phyloP scores from a whole-genome alignment of 495 filamentous ascomycete species.

The Podospora pseudocomata region DNA sequence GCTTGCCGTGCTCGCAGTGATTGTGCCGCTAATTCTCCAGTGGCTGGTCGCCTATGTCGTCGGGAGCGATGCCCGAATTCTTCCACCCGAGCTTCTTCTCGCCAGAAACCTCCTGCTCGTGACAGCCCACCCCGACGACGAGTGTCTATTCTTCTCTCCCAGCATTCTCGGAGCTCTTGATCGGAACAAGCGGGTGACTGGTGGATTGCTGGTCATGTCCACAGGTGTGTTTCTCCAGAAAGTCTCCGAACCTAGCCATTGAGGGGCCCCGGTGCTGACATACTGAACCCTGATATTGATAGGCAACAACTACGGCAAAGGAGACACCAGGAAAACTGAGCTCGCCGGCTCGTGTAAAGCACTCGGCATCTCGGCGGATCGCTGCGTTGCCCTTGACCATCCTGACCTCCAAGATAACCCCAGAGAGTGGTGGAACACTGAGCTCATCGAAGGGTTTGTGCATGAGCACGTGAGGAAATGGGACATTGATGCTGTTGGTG shows the following conservation, averaged over 20 bases:
- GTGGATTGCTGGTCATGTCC: constrained; percentile 40
- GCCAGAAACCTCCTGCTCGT: constrained; percentile 40
- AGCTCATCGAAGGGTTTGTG: constrained; percentile 31
- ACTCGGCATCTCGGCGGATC: constrained; percentile 32
- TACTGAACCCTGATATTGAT: not conserved
- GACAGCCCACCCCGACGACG: constrained; percentile 44
- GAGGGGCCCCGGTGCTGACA: not conserved
- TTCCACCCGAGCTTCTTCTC: constrained; percentile 35
- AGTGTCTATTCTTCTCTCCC: constrained; percentile 43
- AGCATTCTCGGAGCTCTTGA: constrained; percentile 40
- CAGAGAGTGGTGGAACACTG: constrained; percentile 41
- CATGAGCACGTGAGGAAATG: constrained; percentile 36
- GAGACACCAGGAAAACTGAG: constrained; percentile 33
- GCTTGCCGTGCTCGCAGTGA: constrained; percentile 23
- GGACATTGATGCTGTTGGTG: constrained; percentile 38
- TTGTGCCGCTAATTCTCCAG: constrained; percentile 37
- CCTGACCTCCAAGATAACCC: constrained; percentile 41
- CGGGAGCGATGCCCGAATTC: constrained; percentile 35
- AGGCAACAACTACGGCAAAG: constrained; percentile 45
- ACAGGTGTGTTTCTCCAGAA: constrained; percentile 27
- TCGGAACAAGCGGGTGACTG: constrained; percentile 29
- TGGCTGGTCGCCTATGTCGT: constrained; percentile 39
- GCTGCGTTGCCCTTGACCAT: constrained; percentile 37
- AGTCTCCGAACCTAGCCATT: not conserved
- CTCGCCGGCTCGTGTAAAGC: constrained; percentile 36